Evolutionary conservation across 1,284 basidiomycete species (phyloP).

Genomic region (Cystobasidium slooffiae): DNA sequence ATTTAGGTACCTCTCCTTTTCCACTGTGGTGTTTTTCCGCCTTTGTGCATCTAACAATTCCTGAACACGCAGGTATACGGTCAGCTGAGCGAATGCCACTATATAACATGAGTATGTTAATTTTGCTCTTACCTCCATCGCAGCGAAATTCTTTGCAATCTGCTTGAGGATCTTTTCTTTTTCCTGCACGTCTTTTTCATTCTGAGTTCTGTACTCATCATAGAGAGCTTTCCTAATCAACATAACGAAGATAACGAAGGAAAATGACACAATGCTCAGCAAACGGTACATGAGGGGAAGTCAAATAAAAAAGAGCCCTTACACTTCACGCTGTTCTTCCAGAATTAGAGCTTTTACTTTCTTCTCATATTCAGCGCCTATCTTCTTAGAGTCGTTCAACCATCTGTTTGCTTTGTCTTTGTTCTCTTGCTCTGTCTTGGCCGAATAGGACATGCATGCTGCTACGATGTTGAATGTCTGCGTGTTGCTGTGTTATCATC

Average conservation of each 20-base stretch:
- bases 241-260: no score
- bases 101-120: no score
- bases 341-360: slow-evolving; percentile 7
- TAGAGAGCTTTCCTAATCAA: neutral
- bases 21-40: neutral
- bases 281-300: neutral
- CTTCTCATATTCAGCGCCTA: slow-evolving; percentile 11
- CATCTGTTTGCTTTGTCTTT: slow-evolving; percentile 1
- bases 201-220: neutral
- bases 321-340: slow-evolving; percentile 22
- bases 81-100: no score
- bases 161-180: slow-evolving; percentile 9
- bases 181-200: slow-evolving; percentile 10
- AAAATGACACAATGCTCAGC: neutral
- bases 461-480: slow-evolving; percentile 14
- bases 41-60: neutral
- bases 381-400: slow-evolving; percentile 15
- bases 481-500: slow-evolving; percentile 1
- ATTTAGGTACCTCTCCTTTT: neutral
- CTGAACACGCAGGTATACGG: neutral
- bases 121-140: slow-evolving; percentile 10
- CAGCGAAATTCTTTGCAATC: slow-evolving; percentile 15
- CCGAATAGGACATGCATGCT: slow-evolving; percentile 14
- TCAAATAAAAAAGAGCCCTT: neutral
- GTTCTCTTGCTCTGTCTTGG: neutral